Evolutionary conservation across 1,284 basidiomycete species (phyloP), one percentile per base, ranked within the genome.

Genomic region (Mycosarcoma maydis): DNA sequence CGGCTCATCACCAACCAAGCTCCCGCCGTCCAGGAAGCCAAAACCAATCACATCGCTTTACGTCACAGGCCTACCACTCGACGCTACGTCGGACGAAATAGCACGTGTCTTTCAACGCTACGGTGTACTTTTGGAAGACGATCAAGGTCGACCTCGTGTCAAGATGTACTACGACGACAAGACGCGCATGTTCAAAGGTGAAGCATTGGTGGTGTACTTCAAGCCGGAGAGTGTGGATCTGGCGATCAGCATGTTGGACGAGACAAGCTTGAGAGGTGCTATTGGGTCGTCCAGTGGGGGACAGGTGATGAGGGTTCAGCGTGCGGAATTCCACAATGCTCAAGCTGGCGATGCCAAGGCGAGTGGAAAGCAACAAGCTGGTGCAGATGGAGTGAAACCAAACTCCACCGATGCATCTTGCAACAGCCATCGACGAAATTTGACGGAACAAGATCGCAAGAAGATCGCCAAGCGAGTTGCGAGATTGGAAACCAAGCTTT

Each of bases 191-290:
- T 98, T 98, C 83, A 96, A 89, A 76, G 95, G 96, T 29, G 95
- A 98, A 72, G 95, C 95, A 1, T 84, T 98, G 65, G 89, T 99
- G 55, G 93, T 97, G 41, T 99, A 92, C 83, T 96, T 98, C 86
- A 97, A 97, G 82, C 92, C 95, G 78, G 95, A 94, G 65, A 94
- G 91, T 26, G 96, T 98, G 16, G 84, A 86, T 11, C 85, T 98
- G 49, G 95, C 94, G 3, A 83, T 93, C 52, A 90, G 86, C 64
- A 85, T 98, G 62, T 85, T 98, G 57, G 94, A 98, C 81, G 95
- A 98, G 64, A 92, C 92, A 0, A 92, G 94, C 81, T 84, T 99
- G 58, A 85, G 94, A 52, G 80, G 94, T n/a, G 93, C 92, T 3
- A 89, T 92, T 61, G 82, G 86, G 11, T 44, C 39, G 3, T 11